These are phyloP conservation scores for Claviceps maximensis DNA, from an alignment of 2,329 filamentous ascomycete genomes.

Conservation along the genomic window DNA sequence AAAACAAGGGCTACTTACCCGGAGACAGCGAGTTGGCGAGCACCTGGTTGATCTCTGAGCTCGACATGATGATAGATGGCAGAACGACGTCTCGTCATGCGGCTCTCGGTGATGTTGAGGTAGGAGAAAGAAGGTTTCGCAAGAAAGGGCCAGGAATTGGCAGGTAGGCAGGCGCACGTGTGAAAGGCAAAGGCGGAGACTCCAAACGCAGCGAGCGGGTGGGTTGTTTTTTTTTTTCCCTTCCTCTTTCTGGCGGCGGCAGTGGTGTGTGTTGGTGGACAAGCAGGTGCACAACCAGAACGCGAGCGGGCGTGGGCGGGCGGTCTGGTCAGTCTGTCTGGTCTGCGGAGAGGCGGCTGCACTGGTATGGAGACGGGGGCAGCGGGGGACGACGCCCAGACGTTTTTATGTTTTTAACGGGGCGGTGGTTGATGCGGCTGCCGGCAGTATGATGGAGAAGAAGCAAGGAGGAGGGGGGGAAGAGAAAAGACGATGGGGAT, in stretches of 20 bases:
- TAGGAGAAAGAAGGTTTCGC: conserved; percentile 2
- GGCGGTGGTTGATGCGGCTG: not conserved
- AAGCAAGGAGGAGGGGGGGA: not conserved
- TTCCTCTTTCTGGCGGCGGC: not conserved
- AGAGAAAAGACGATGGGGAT: not conserved
- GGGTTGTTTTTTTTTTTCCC: conserved; percentile 2
- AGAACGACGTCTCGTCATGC: conserved; percentile 24
- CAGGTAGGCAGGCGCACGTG: conserved; percentile 5
- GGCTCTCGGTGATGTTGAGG: conserved; percentile 15
- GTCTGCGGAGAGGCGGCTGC: too few species aligned
- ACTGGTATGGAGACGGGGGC: too few species aligned
- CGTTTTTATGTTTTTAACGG: not conserved
- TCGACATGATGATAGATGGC: conserved; percentile 43
- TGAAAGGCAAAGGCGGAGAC: conserved; percentile 8
- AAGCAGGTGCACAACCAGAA: not conserved
- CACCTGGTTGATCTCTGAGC: conserved; percentile 93
- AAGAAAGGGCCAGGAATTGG: conserved; percentile 2
- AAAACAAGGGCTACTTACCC: conserved; percentile 45
- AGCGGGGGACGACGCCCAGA: not conserved
- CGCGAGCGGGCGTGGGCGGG: not conserved
- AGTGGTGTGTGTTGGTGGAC: not conserved
- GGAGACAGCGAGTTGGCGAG: conserved; percentile 92
- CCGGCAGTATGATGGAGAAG: not conserved
- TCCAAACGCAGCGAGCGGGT: conserved; percentile 4
- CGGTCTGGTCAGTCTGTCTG: too few species aligned